Evolutionary conservation across 495 filamentous ascomycete species (phyloP).

Genomic region (Penicillium pancosmium): DNA sequence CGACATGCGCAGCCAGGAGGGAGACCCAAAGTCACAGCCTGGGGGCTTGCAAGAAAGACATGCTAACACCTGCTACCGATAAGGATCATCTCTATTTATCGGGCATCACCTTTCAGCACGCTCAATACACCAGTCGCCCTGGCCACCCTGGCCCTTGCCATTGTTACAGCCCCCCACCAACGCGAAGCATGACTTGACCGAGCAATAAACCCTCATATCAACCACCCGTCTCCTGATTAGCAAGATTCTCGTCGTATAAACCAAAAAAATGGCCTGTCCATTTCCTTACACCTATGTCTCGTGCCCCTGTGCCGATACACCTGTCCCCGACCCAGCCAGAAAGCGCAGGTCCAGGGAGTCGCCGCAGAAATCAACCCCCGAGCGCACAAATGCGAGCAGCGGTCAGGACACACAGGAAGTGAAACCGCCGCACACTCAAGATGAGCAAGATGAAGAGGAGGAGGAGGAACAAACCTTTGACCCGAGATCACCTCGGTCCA

Average conservation of each 20-base stretch:
- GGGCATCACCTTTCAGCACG: too few species aligned
- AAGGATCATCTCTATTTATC: not conserved
- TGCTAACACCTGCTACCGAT: not conserved
- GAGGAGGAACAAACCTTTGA: slow-evolving; percentile 84
- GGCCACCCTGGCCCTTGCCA: not conserved
- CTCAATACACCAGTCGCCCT: not conserved
- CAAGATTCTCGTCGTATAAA: not conserved
- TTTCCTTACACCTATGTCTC: slow-evolving; percentile 92
- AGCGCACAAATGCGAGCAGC: slow-evolving; percentile 30
- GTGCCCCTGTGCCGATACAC: slow-evolving; percentile 80
- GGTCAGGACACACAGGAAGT: slow-evolving; percentile 26
- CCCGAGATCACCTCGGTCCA: slow-evolving; percentile 78
- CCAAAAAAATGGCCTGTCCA: slow-evolving; percentile 62
- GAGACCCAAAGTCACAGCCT: not conserved
- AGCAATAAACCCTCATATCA: slow-evolving; percentile 3
- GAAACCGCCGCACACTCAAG: slow-evolving; percentile 3
- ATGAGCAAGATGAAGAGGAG: slow-evolving; percentile 33
- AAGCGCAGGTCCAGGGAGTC: slow-evolving; percentile 44
- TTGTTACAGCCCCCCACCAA: slow-evolving; percentile 2
- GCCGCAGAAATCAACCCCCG: slow-evolving; percentile 43
- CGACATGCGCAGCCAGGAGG: slow-evolving; percentile 1
- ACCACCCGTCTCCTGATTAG: not conserved
- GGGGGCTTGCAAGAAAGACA: not conserved
- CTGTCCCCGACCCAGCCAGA: slow-evolving; percentile 42
- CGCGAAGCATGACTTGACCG: slow-evolving; percentile 27